Base-by-base conservation (phyloP, 2,329 filamentous ascomycete genomes). In the Chaetomiaceae sp. region DNA sequence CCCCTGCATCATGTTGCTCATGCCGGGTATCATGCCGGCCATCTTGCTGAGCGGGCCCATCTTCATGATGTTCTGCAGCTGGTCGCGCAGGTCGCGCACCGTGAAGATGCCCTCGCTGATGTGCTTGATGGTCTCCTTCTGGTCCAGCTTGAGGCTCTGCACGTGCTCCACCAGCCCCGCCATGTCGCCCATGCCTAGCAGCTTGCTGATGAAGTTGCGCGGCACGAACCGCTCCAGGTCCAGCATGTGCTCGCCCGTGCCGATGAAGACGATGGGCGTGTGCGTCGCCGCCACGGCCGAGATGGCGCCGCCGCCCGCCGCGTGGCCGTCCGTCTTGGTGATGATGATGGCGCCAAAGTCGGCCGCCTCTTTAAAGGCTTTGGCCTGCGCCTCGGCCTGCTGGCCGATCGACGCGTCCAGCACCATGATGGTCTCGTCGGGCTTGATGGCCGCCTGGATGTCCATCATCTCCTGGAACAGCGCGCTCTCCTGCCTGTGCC, bases 71-170 rank as follows among this genome's bases (percentile, higher is more conserved):
- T 97, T 97, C 54, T 87, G 88, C 12, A 99, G 83, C 68, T 99
- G 95, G 68, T 99, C 94, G 19, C 94, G 84, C 61, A 99, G 80
- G 69, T 99, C 94, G 51, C 94, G 87, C 31, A 99, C 82, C 0
- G 94, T 96, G 71, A 97, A 99, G 59, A 96, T 91, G 52, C 94
- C 94, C 66, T 96, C 92, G 6, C 90, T 88, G 61, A 99, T 95
- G 74, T 99, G 92, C 77, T 99, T 99, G 80, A 99, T 96, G 3
- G 94, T 97, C 65, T 97, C 92, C 72, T 99, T 97, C 62, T 96
- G 94, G 71, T 97, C 91, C 46, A 96, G 82, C 69, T 95, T 96
- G 47, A 99, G 81, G 29, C 87, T 89, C 69, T 99, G 94, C 1
- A 99, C 94, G 68, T 99, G 94, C 72, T 99, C 94, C 11, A 99